These are phyloP conservation scores for Ophiocytium majus DNA, from an alignment of 352 stramenopile species.

Conservation along the genomic window DNA sequence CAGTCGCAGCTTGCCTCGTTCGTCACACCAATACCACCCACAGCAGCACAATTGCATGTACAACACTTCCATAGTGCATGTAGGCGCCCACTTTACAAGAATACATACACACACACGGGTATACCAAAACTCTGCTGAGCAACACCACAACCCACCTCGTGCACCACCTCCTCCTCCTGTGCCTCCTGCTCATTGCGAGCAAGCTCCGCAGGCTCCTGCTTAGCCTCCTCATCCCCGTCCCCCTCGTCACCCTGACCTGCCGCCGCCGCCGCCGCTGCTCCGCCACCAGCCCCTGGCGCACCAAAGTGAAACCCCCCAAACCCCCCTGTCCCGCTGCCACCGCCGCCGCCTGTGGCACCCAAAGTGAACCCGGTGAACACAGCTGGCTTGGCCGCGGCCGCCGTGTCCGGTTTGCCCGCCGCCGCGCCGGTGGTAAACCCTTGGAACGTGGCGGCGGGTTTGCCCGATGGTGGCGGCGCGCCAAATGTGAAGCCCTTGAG, in stretches of 20 bases:
- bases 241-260: background rate
- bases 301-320: background rate
- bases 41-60: no score
- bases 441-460: no score
- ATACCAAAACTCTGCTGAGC: no score
- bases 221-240: background rate
- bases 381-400: background rate
- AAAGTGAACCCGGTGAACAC: background rate
- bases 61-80: no score
- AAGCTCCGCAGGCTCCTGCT: background rate
- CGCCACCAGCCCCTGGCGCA: background rate
- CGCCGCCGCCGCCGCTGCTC: no score
- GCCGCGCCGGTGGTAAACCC: no score
- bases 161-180: background rate
- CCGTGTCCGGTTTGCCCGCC: background rate
- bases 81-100: no score
- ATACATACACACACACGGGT: no score
- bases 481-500: no score
- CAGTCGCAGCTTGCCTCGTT: no score
- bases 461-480: no score
- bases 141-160: background rate
- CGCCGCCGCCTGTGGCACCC: background rate
- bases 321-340: background rate
- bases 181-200: background rate
- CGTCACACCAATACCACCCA: no score